Evolutionary conservation across 2,329 filamentous ascomycete species (phyloP), one percentile per base, ranked within the genome.

Genomic region (Dissoconium aciculare): DNA sequence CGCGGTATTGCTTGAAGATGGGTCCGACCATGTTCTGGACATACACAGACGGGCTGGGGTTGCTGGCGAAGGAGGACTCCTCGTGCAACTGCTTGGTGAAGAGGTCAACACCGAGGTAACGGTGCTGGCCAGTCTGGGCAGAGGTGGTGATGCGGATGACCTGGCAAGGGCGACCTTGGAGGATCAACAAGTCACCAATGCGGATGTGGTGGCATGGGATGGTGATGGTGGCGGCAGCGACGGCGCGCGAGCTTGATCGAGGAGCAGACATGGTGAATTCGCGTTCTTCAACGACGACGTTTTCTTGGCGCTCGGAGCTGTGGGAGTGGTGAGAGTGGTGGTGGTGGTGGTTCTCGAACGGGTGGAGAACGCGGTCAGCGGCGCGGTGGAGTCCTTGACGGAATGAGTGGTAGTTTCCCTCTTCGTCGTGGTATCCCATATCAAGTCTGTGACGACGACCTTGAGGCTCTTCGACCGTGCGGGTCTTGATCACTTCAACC

Each of bases 1-100:
- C 87, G 55, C 89, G 85, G 78, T 98, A 98, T 73, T 95, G 89
- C 83, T 95, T 95, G 83, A 95, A 94, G 67, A 95, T 76, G 43
- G 89, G 89, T 51, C 87, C 89, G 47, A 92, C 80, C 84, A 98
- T 95, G 67, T 87, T 95, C 78, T 98, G 89, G 53, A 98, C 87
- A 43, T 95, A 75, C 39, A 98, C 89, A 49, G 82, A 93, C 49
- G 87, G 87, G 46, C 80, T 82, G 44, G 89, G 89, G 78, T 92
- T 91, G 64, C 82, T 85, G 66, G 95, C 76, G 67, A 93, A 94
- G 52, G 79, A 87, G 35, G 83, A 93, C 78, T 98, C 89, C 69
- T 98, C 89, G 57, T 95, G 84, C 46, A 98, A 74, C 69, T 95
- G 83, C 74, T 93, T 92, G 71, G 85, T 94, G 82, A 98, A 98